Evolutionary conservation across 2,329 filamentous ascomycete species (phyloP).

Genomic region (Coccinonectria pachysandricola): DNA sequence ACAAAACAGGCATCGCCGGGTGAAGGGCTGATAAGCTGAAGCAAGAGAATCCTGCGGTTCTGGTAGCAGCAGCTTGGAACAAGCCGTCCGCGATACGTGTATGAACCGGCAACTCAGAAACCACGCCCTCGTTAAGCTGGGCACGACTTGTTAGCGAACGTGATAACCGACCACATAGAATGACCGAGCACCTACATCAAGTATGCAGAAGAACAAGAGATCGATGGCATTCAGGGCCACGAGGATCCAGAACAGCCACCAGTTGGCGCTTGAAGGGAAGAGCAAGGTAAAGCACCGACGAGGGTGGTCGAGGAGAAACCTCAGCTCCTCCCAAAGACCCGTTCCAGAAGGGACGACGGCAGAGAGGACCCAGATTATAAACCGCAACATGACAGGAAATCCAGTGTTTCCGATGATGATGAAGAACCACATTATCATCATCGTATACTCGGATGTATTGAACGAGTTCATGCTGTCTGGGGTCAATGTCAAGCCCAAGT

Average conservation of each 20-base stretch:
- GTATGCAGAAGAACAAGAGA: slow-evolving; percentile 80
- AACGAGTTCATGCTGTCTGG: slow-evolving; percentile 93
- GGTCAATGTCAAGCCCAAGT: slow-evolving; percentile 87
- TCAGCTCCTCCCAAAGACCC: slow-evolving; percentile 78
- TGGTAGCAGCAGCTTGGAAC: slow-evolving; percentile 81
- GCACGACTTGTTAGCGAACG: slow-evolving; percentile 13
- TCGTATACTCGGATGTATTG: slow-evolving; percentile 60
- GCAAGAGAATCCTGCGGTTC: slow-evolving; percentile 82
- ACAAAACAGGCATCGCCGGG: slow-evolving; percentile 85
- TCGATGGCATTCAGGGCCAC: slow-evolving; percentile 75
- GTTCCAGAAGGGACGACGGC: slow-evolving; percentile 54
- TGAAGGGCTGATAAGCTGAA: slow-evolving; percentile 71
- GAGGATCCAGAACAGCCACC: slow-evolving; percentile 90
- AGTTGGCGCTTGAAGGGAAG: slow-evolving; percentile 82
- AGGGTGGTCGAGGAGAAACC: slow-evolving; percentile 87
- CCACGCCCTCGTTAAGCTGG: slow-evolving; percentile 59
- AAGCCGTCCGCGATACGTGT: slow-evolving; percentile 74
- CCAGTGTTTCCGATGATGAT: slow-evolving; percentile 94
- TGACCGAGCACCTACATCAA: slow-evolving; percentile 57
- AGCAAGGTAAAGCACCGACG: slow-evolving; percentile 92
- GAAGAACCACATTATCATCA: slow-evolving; percentile 72
- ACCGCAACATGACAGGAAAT: slow-evolving; percentile 87
- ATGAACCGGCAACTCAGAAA: slow-evolving; percentile 59
- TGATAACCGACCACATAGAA: neutral
- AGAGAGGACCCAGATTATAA: slow-evolving; percentile 78